A percentile compares a stretch with the other conserved stretches of the same genome.
These are phyloP conservation scores for Apiospora sp. DNA, from an alignment of 2,329 filamentous ascomycete genomes.

Conservation along the genomic window DNA sequence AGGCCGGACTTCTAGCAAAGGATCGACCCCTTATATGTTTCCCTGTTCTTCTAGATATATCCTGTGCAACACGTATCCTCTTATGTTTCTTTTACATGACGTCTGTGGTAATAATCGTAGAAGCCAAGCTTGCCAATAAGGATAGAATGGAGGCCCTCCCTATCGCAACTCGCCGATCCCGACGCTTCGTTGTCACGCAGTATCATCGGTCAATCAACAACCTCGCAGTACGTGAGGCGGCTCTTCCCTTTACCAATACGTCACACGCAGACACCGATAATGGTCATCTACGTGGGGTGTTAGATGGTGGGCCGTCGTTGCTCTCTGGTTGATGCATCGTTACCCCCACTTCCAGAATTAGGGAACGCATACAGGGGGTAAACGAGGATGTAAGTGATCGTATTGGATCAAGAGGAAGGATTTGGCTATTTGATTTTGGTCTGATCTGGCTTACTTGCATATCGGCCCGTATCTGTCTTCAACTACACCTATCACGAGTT, in stretches of 20 bases:
- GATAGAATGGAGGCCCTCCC: too few species aligned
- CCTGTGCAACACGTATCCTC: not conserved
- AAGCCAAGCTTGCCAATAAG: not conserved
- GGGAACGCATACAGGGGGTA: too few species aligned
- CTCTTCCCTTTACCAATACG: too few species aligned
- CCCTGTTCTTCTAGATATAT: not conserved
- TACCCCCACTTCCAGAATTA: too few species aligned
- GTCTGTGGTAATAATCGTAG: not conserved
- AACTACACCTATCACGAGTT: not conserved
- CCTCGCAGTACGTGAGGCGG: too few species aligned
- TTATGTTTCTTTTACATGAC: not conserved
- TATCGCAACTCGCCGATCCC: not conserved
- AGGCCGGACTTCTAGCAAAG: not conserved
- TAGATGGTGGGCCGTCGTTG: too few species aligned
- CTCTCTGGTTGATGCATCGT: too few species aligned
- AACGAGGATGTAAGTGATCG: too few species aligned
- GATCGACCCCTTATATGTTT: not conserved
- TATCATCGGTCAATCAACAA: not conserved
- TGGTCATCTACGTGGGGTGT: too few species aligned
- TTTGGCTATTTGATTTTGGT: not conserved
- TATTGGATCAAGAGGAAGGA: not conserved
- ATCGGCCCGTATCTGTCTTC: not conserved
- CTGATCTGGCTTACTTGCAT: not conserved
- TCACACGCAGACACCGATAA: too few species aligned
- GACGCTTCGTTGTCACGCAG: not conserved